Evolutionary conservation across 345 rosid genomes (phyloP).

Genomic region (Pistacia vera): DNA sequence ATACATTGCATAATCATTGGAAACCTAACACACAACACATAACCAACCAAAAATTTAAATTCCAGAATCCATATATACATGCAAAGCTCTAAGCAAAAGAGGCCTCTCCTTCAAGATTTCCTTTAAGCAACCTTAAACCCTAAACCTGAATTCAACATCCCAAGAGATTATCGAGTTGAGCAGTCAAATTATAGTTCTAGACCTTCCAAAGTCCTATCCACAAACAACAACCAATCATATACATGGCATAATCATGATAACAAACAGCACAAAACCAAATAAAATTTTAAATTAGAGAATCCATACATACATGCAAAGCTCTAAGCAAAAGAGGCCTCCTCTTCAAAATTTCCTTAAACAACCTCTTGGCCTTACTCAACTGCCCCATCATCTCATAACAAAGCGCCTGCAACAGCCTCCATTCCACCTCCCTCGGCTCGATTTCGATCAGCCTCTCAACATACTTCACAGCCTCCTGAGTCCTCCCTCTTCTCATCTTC

Average conservation of each 20-base stretch:
- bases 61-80: slow-evolving; percentile 48
- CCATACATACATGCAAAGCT: slow-evolving; percentile 82
- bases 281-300: background rate
- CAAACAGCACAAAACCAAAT: background rate
- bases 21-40: background rate
- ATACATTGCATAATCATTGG: background rate
- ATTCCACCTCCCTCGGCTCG: slow-evolving; percentile 77
- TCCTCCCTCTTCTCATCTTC: slow-evolving; percentile 81
- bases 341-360: slow-evolving; percentile 65
- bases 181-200: background rate
- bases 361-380: slow-evolving; percentile 60
- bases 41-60: background rate
- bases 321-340: slow-evolving; percentile 75
- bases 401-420: slow-evolving; percentile 90
- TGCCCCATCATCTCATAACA: slow-evolving; percentile 82
- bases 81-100: slow-evolving; percentile 85
- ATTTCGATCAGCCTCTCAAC: slow-evolving; percentile 63
- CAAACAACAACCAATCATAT: background rate
- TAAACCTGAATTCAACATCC: too few species aligned
- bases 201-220: background rate
- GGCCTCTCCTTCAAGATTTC: slow-evolving; percentile 53
- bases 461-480: slow-evolving; percentile 60
- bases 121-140: too few species aligned
- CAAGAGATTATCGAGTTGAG: too few species aligned
- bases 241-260: background rate